Evolutionary conservation across 805 yeast species (phyloP).

Genomic region (Spathaspora passalidarum): DNA sequence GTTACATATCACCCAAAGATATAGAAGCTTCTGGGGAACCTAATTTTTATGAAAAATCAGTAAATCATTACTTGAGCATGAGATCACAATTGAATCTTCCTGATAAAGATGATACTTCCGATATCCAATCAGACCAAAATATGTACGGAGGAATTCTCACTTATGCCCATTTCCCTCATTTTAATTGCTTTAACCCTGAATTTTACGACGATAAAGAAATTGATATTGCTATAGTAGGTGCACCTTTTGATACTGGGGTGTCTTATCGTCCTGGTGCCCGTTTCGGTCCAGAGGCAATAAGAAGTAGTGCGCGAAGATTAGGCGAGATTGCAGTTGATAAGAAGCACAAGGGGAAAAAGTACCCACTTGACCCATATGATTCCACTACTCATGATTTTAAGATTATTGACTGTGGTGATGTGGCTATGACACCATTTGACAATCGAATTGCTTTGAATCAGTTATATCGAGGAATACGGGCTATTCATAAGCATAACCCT

Average conservation of each 20-base stretch:
- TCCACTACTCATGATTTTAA: conserved; percentile 37
- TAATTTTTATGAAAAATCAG: not conserved
- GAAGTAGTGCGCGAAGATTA: conserved; percentile 46
- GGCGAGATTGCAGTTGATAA: conserved; percentile 20
- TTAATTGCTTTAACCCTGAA: conserved; percentile 45
- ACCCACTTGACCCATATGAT: conserved; percentile 52
- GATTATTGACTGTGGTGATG: conserved; percentile 65
- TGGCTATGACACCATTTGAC: conserved; percentile 68
- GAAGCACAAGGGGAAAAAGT: conserved; percentile 33
- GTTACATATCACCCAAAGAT: not conserved
- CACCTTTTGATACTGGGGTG: conserved; percentile 58
- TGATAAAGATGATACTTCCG: conserved; percentile 32
- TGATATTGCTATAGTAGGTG: conserved; percentile 58
- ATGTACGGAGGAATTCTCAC: conserved; percentile 53
- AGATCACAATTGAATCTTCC: conserved; percentile 26
- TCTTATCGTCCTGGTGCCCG: conserved; percentile 57
- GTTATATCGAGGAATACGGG: conserved; percentile 54
- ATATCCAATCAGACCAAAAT: conserved; percentile 15
- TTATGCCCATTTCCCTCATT: conserved; percentile 48
- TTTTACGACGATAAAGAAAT: conserved; percentile 9
- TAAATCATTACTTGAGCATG: conserved; percentile 4
- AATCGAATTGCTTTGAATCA: conserved; percentile 61
- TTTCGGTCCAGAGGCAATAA: conserved; percentile 55
- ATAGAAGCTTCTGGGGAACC: too few relatives aligned
- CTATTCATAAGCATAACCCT: conserved; percentile 29